These are phyloP conservation scores for Teunomyces tritomae DNA, from an alignment of 805 yeast species.

Conservation along the genomic window DNA sequence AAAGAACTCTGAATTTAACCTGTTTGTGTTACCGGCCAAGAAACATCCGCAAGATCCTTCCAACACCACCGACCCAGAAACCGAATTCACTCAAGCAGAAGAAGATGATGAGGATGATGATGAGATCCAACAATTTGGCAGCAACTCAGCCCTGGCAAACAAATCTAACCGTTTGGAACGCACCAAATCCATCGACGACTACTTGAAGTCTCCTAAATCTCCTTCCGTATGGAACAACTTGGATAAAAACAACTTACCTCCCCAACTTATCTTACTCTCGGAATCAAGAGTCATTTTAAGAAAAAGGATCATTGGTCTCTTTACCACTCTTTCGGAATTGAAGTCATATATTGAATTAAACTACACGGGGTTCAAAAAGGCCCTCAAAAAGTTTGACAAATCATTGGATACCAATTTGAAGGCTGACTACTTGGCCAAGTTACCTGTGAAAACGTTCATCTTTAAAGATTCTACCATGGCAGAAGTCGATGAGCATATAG, in stretches of 20 bases:
- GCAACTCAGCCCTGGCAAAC: not conserved
- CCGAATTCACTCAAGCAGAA: constrained; percentile 25
- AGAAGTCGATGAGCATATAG: constrained; percentile 31
- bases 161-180: constrained; percentile 7
- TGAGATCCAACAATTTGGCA: constrained; percentile 14
- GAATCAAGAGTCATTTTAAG: constrained; percentile 50
- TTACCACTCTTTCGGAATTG: constrained; percentile 46
- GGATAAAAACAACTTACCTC: constrained; percentile 24
- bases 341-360: constrained; percentile 52
- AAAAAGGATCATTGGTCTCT: constrained; percentile 44
- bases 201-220: constrained; percentile 35
- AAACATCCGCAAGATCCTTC: not conserved
- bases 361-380: constrained; percentile 52
- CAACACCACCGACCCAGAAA: constrained; percentile 32
- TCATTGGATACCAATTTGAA: constrained; percentile 44
- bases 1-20: constrained; percentile 6
- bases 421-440: constrained; percentile 45
- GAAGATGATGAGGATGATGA: constrained; percentile 34
- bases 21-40: constrained; percentile 3
- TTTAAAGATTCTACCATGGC: constrained; percentile 34
- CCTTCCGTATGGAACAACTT: constrained; percentile 31
- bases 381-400: constrained; percentile 53
- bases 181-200: constrained; percentile 29
- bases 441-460: constrained; percentile 38
- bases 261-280: constrained; percentile 35